These are phyloP conservation scores for Botrytis elliptica DNA, from an alignment of 2,329 filamentous ascomycete genomes.

Conservation along the genomic window DNA sequence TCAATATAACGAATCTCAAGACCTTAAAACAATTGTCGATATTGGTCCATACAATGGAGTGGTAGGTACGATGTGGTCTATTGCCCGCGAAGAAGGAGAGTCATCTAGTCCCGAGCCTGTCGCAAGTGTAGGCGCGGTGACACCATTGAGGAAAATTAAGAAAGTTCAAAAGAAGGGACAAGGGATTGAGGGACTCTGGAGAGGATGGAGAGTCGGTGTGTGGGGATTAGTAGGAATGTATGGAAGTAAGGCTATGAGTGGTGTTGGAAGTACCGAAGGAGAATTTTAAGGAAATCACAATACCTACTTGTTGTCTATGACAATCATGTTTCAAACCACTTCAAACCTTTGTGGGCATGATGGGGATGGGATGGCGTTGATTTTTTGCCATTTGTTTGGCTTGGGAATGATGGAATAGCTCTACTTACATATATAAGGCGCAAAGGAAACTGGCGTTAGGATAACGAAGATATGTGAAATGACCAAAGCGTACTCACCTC, in stretches of 20 bases:
- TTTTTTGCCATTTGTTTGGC: not conserved
- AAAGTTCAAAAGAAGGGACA: slow-evolving; percentile 45
- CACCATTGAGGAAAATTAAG: slow-evolving; percentile 24
- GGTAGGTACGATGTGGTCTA: slow-evolving; percentile 85
- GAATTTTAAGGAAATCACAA: slow-evolving; percentile 32
- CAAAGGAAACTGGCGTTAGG: slow-evolving; percentile 8
- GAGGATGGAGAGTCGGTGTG: slow-evolving; percentile 57
- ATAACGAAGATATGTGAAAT: slow-evolving; percentile 19
- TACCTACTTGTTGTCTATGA: slow-evolving; percentile 5
- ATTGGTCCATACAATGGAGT: slow-evolving; percentile 81
- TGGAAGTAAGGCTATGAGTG: slow-evolving; percentile 42
- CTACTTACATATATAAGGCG: slow-evolving; percentile 7
- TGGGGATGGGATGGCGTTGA: slow-evolving; percentile 2
- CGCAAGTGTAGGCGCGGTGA: slow-evolving; percentile 5
- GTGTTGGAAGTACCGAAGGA: slow-evolving; percentile 33
- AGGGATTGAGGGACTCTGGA: slow-evolving; percentile 54
- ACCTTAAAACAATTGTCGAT: slow-evolving; percentile 67
- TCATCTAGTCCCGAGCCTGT: slow-evolving; percentile 18
- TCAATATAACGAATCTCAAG: slow-evolving; percentile 21
- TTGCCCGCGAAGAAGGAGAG: slow-evolving; percentile 84
- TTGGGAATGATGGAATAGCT: slow-evolving; percentile 4
- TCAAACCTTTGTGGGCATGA: not conserved
- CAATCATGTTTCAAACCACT: not conserved
- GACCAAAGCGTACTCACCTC: slow-evolving; percentile 7
- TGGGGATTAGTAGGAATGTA: slow-evolving; percentile 57